Percentiles rank a stretch among this genome's conserved stretches.
Evolutionary conservation across 176 grass and related monocot genomes (phyloP).

Genomic region (Neostapfia colusana): DNA sequence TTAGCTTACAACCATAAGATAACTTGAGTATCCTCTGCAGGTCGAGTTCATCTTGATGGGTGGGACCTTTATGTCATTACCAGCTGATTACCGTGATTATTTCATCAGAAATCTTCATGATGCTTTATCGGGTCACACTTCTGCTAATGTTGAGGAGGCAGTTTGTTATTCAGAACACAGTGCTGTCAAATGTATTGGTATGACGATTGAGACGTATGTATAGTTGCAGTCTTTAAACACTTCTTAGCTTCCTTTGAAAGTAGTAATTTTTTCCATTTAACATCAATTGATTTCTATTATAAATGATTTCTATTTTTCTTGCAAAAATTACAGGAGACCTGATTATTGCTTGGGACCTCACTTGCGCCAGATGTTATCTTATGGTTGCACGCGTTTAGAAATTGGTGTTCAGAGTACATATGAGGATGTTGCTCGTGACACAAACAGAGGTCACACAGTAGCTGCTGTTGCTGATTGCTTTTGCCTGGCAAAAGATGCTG

Average conservation of each 20-base stretch:
- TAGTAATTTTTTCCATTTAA: background rate
- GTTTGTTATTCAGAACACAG: constrained; percentile 96
- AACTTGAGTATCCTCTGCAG: constrained; percentile 41
- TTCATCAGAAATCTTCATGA: constrained; percentile 99
- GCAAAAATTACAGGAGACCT: constrained; percentile 66
- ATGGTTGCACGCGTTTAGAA: constrained; percentile 96
- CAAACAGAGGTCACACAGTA: constrained; percentile 92
- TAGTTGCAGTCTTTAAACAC: background rate
- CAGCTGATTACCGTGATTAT: constrained; percentile 93
- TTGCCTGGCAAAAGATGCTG: constrained; percentile 98
- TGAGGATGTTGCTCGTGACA: constrained; percentile 95
- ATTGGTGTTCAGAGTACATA: constrained; percentile 98
- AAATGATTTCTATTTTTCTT: no score
- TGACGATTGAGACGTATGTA: constrained; percentile 97
- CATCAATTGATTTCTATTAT: constrained; percentile 24
- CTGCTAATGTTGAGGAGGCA: constrained; percentile 94
- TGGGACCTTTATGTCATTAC: constrained; percentile 94
- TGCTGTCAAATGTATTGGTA: constrained; percentile 92
- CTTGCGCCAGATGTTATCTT: constrained; percentile 86
- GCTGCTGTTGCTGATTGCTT: constrained; percentile 98
- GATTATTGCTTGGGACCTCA: constrained; percentile 96
- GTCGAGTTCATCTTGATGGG: constrained; percentile 98
- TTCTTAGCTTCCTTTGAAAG: constrained; percentile 25
- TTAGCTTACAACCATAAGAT: background rate
- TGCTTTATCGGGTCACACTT: constrained; percentile 88